Evolutionary conservation across 441 rosid species (phyloP), one percentile per base, ranked within the genome.

Genomic region (Mallotus japonicus): DNA sequence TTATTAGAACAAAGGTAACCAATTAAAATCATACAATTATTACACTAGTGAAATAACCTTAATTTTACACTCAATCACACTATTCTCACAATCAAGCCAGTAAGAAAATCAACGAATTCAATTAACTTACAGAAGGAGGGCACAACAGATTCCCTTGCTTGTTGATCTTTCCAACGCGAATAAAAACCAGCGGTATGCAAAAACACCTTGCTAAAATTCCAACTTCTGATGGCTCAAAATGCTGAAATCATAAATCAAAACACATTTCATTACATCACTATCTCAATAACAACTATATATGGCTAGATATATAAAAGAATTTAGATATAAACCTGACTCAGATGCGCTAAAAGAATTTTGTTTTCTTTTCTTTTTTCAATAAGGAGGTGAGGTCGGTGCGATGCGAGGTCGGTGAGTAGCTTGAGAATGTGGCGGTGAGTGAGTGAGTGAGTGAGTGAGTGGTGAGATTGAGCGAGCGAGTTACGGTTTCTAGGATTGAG

Each of bases 201-300:
- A 95, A 92, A 73, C 98, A 95, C 80, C 98, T 88, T 0, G 98
- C 97, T 40, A 95, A 80, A 83, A 92, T 85, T 17, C 96, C 95
- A 67, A 95, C 93, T 70, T 95, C 99, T 7, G 95, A 84, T 0
- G 97, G 97, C 81, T 90, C 96, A 34, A 95, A 92, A 69, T 92
- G 90, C 99, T 92, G 85, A 16, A 54, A 54, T 65, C 22, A 28
- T 12, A 32, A 62, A 12, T 65, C 11, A 78, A 13, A n/a, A 37
- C 69, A 3, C 60, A 62, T 55, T 22, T 14, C 22, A 55, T 54
- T 68, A 47, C 58, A 47, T 9, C 12, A 42, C 2, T 12, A 12
- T 11, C 47, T 22, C 3, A 60, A 47, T 5, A 28, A 20, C 22
- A 28, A 3, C 32, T 28, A 28, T 28, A 28, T 24, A 24, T 0